Percentiles rank a stretch among this genome's conserved stretches.
phyloP scores from a whole-genome alignment of 139 green algal genomes.

The Ostreobium quekettii region DNA sequence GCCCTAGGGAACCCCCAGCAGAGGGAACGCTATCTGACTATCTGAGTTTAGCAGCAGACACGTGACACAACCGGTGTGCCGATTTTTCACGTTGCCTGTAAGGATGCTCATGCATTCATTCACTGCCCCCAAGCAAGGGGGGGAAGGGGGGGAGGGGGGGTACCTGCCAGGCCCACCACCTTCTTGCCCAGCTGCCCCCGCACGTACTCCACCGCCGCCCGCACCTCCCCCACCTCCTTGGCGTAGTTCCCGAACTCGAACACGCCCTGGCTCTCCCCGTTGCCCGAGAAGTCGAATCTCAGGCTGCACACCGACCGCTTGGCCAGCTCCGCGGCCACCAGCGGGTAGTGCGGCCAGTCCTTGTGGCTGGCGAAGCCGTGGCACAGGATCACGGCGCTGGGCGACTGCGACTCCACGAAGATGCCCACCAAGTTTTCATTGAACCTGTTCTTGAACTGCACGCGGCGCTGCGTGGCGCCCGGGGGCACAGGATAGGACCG shows the following conservation, averaged over 20 bases:
- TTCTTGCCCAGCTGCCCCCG: conserved; percentile 14
- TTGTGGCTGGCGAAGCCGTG: conserved; percentile 5
- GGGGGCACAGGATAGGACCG: no score
- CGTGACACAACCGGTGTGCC: no score
- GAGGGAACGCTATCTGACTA: no score
- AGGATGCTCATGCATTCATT: no score
- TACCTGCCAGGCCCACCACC: conserved; percentile 30
- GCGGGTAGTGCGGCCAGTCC: background rate
- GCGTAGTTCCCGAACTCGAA: conserved; percentile 52
- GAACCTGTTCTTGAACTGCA: conserved; percentile 4
- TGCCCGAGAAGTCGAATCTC: conserved; percentile 19
- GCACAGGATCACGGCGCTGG: conserved; percentile 6
- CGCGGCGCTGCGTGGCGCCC: background rate
- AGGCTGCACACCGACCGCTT: background rate
- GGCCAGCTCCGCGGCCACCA: background rate
- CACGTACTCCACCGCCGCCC: conserved; percentile 29
- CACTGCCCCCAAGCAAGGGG: no score
- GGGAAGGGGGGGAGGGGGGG: no score
- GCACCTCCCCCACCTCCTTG: conserved; percentile 40
- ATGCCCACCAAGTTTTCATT: conserved; percentile 6
- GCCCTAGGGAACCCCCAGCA: no score
- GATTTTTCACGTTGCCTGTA: no score
- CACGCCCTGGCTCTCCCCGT: conserved; percentile 37
- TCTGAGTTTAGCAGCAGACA: no score
- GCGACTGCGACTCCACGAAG: background rate